Percentiles rank a stretch among this genome's conserved stretches.
Evolutionary conservation across 2,329 filamentous ascomycete species (phyloP).

Genomic region (Elsinoe arachidis): DNA sequence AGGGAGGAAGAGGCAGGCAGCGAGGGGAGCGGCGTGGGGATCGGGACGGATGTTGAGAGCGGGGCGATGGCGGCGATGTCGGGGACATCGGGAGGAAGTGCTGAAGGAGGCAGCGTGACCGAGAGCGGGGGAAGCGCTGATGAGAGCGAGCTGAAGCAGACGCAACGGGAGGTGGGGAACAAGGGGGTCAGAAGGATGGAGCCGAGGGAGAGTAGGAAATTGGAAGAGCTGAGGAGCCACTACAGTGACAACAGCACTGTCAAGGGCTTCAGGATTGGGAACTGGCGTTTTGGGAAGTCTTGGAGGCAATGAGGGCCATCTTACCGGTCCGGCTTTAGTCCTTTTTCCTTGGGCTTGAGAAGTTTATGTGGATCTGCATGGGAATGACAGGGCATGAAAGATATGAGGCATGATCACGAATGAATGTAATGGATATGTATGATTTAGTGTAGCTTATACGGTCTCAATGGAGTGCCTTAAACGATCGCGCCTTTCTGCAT

Average conservation of each 20-base stretch:
- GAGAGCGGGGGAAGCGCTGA: too few relatives aligned
- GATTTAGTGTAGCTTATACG: neutral
- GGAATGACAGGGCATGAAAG: neutral
- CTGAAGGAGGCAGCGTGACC: neutral
- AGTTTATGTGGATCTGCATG: neutral
- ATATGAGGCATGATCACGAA: neutral
- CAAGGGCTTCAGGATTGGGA: neutral
- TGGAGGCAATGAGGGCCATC: constrained; percentile 6
- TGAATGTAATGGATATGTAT: neutral
- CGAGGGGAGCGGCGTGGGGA: neutral
- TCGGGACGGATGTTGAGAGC: neutral
- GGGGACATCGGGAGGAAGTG: neutral
- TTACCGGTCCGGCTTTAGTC: neutral
- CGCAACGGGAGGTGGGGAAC: neutral
- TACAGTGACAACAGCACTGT: neutral
- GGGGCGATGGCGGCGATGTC: neutral
- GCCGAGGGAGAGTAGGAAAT: neutral
- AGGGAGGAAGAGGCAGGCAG: neutral
- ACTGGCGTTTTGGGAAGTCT: neutral
- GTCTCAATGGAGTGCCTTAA: too few relatives aligned
- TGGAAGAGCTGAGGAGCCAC: constrained; percentile 10
- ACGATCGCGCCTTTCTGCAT: neutral
- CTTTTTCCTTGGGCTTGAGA: neutral
- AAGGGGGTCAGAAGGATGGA: neutral
- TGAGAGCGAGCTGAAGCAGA: neutral